Conservation (phyloP, 2,329 filamentous ascomycete genomes). For the Aspergillus viridinutans region DNA sequence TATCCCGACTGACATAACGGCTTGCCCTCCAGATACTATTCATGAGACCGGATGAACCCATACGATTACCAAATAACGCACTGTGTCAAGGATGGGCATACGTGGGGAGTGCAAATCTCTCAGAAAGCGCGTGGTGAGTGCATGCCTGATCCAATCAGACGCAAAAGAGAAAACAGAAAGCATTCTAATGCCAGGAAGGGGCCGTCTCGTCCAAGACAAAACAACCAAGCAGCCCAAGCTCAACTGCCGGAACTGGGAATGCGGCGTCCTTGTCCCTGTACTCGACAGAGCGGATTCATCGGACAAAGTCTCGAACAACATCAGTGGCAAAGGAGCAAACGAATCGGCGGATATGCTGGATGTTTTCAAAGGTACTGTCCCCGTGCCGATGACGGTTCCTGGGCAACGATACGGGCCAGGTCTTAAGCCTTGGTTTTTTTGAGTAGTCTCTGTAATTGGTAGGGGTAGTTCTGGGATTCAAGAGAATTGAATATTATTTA, state of each 20-base stretch:
- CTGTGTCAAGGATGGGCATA: conserved; percentile 67
- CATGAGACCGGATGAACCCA: conserved; percentile 25
- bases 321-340: conserved; percentile 30
- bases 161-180: neutral
- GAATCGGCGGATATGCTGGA: conserved; percentile 12
- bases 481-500: neutral
- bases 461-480: neutral
- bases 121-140: conserved; percentile 83
- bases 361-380: conserved; percentile 38
- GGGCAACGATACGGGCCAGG: conserved; percentile 16
- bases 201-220: conserved; percentile 68
- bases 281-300: conserved; percentile 13
- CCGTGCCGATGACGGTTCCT: conserved; percentile 44
- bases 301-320: conserved; percentile 10
- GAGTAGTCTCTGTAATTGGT: no score
- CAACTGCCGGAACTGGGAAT: conserved; percentile 91
- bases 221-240: conserved; percentile 66
- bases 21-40: conserved; percentile 28
- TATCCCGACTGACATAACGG: conserved; percentile 3
- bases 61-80: conserved; percentile 15
- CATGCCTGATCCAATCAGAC: neutral
- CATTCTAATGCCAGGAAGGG: conserved; percentile 52
- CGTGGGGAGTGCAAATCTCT: conserved; percentile 85
- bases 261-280: conserved; percentile 74
- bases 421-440: conserved; percentile 22